These are phyloP conservation scores for Suhomyces canberraensis DNA, from an alignment of 805 yeast genomes.

Conservation along the genomic window DNA sequence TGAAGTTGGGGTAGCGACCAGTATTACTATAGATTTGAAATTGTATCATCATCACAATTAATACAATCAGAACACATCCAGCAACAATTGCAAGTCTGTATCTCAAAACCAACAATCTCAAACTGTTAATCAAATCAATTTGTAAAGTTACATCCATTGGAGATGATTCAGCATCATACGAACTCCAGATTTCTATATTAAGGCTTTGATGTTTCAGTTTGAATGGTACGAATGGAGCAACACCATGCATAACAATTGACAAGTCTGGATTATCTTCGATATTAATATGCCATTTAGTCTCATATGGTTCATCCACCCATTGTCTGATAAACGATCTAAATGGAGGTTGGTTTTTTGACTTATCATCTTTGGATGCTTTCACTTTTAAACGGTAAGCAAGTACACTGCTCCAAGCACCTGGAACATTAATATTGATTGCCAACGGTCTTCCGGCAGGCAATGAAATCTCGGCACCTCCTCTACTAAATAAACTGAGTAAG, in stretches of 20 bases:
- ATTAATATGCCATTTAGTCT: conserved; percentile 76
- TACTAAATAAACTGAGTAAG: conserved; percentile 34
- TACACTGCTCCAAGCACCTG: conserved; percentile 60
- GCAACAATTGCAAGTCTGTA: conserved; percentile 75
- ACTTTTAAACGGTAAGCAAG: conserved; percentile 47
- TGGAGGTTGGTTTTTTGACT: conserved; percentile 3
- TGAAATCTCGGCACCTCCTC: conserved; percentile 40
- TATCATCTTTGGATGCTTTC: conserved; percentile 7
- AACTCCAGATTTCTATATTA: conserved; percentile 42
- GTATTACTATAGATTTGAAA: conserved; percentile 31
- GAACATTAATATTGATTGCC: conserved; percentile 46
- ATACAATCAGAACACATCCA: conserved; percentile 60
- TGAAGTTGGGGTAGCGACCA: conserved; percentile 28
- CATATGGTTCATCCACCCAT: conserved; percentile 59
- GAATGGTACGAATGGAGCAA: conserved; percentile 69
- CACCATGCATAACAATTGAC: conserved; percentile 50
- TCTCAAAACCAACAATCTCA: conserved; percentile 68
- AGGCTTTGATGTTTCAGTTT: conserved; percentile 22
- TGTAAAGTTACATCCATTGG: conserved; percentile 39
- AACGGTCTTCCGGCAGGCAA: conserved; percentile 45
- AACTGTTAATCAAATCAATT: conserved; percentile 56
- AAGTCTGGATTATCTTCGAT: conserved; percentile 31
- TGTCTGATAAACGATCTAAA: conserved; percentile 71
- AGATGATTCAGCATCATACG: conserved; percentile 12
- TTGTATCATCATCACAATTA: conserved; percentile 55